phyloP scores from a whole-genome alignment of 2,329 filamentous ascomycete genomes.

The Waltergamsia citrina region DNA sequence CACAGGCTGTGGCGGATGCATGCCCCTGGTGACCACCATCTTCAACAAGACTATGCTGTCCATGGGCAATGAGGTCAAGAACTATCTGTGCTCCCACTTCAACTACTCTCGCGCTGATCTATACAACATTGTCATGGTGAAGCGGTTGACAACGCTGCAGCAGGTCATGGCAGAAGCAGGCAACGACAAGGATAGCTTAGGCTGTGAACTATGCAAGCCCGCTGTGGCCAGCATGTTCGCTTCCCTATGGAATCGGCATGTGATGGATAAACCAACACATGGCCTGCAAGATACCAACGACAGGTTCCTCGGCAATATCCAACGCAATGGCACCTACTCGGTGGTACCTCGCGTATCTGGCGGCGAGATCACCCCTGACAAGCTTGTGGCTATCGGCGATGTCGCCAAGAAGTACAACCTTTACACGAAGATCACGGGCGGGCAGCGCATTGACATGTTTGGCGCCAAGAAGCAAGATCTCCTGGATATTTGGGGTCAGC shows the following conservation, averaged over 20 bases:
- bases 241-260: conserved; percentile 73
- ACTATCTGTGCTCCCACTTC: conserved; percentile 80
- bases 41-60: conserved; percentile 82
- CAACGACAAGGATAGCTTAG: conserved; percentile 60
- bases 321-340: conserved; percentile 84
- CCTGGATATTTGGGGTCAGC: conserved; percentile 68
- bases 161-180: conserved; percentile 75
- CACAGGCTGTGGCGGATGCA: conserved; percentile 82
- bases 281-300: conserved; percentile 89
- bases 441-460: conserved; percentile 88
- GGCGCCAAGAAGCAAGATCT: conserved; percentile 84
- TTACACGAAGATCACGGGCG: conserved; percentile 89
- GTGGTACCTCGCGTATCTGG: conserved; percentile 76
- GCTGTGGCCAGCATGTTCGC: conserved; percentile 72
- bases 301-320: conserved; percentile 78
- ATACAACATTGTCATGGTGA: conserved; percentile 83
- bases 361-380: conserved; percentile 82
- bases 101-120: conserved; percentile 75
- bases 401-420: conserved; percentile 77
- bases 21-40: conserved; percentile 80
- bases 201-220: conserved; percentile 83
- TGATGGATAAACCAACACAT: conserved; percentile 61
- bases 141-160: conserved; percentile 60
- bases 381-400: conserved; percentile 71
- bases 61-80: conserved; percentile 81